A percentile compares a stretch with the other conserved stretches of the same genome.
Evolutionary conservation across 768 basidiomycete species (phyloP).

Genomic region (Lentinula sp.): DNA sequence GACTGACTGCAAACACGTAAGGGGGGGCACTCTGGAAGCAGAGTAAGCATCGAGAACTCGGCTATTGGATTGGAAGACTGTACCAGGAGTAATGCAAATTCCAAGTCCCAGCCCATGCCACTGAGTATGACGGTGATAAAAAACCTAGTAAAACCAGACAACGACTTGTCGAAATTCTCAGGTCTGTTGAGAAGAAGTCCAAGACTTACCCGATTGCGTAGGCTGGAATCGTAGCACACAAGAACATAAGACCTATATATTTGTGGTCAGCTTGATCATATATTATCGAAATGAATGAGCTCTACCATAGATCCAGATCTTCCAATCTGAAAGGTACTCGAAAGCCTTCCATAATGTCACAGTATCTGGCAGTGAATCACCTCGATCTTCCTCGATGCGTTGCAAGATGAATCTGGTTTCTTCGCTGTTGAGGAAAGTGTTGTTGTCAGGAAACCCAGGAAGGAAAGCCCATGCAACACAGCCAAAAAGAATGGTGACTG

Average conservation of each 20-base stretch:
- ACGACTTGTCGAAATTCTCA: neutral
- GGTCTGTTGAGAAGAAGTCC: neutral
- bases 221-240: conserved; percentile 44
- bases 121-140: conserved; percentile 42
- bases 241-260: conserved; percentile 31
- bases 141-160: neutral
- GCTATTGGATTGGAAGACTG: conserved; percentile 5
- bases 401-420: conserved; percentile 37
- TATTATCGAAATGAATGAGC: conserved; percentile 4
- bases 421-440: conserved; percentile 35
- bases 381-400: conserved; percentile 45
- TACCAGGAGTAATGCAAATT: conserved; percentile 39
- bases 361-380: conserved; percentile 40
- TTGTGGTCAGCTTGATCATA: no score
- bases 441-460: conserved; percentile 42
- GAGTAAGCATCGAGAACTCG: neutral
- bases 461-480: conserved; percentile 35
- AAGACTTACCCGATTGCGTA: conserved; percentile 38
- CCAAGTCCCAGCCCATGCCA: conserved; percentile 39
- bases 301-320: conserved; percentile 39
- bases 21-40: no score
- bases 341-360: conserved; percentile 30
- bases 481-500: conserved; percentile 34
- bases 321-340: conserved; percentile 38
- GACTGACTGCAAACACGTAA: neutral